Conservation (phyloP, 345 rosid genomes). For the Chamaenerion angustifolium region DNA sequence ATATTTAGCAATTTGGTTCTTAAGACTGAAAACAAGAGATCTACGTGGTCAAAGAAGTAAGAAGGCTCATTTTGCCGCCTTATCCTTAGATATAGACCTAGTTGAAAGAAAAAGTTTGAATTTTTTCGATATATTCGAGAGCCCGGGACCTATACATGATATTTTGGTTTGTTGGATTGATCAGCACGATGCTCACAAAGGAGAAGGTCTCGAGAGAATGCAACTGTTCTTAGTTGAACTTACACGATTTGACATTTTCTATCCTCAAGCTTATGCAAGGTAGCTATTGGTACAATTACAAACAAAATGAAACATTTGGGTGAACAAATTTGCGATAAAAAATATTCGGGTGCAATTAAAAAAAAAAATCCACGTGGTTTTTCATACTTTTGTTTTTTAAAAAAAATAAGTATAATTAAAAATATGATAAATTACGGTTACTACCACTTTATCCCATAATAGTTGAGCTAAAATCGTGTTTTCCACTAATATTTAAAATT, state of each 20-base stretch:
- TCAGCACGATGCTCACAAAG: conserved; percentile 72
- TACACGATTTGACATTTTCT: conserved; percentile 64
- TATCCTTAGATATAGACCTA: no score
- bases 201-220: conserved; percentile 60
- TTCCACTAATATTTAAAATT: no score
- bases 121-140: conserved; percentile 49
- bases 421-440: no score
- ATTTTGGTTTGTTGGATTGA: conserved; percentile 95
- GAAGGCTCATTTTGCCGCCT: conserved; percentile 20
- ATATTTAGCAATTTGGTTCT: conserved; percentile 59
- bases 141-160: conserved; percentile 92
- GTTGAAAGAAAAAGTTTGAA: conserved; percentile 8
- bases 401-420: no score
- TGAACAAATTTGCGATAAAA: no score
- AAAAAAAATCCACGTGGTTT: no score
- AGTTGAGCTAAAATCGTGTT: no score
- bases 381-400: no score
- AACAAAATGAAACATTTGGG: no score
- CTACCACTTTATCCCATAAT: no score
- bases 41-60: conserved; percentile 24
- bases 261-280: conserved; percentile 82
- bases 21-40: conserved; percentile 60
- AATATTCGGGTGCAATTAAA: no score
- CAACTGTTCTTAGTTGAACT: conserved; percentile 73
- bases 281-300: conserved; percentile 80